These are phyloP conservation scores for Furcasterigmium furcatum DNA, from an alignment of 2,329 filamentous ascomycete species.

Conservation along the genomic window DNA sequence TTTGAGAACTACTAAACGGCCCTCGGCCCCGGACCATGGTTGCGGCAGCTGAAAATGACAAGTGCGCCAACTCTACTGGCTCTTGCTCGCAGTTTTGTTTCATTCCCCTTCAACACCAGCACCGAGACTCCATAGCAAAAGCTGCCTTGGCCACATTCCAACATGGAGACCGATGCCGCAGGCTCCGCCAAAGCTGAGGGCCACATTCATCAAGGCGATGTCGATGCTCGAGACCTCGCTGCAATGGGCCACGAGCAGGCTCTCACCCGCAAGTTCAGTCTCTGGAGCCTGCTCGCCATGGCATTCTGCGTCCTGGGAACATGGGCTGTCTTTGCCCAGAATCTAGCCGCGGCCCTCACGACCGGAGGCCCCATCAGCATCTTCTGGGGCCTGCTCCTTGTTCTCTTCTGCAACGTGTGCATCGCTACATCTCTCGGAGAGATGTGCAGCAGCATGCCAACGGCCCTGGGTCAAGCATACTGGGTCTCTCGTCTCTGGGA, in stretches of 20 bases:
- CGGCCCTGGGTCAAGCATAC: constrained; percentile 56
- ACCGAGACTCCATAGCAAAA: too few species aligned
- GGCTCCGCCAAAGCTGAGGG: neutral
- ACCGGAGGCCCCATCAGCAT: constrained; percentile 52
- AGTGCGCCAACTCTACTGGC: too few species aligned
- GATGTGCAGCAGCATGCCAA: constrained; percentile 56
- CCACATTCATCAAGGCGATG: constrained; percentile 3
- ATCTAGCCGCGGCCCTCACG: constrained; percentile 39
- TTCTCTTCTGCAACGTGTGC: constrained; percentile 48
- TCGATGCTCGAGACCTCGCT: constrained; percentile 35
- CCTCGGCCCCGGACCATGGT: too few species aligned
- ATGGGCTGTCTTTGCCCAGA: constrained; percentile 54
- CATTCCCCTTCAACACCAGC: too few species aligned
- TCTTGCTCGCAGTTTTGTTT: too few species aligned
- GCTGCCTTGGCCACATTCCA: constrained; percentile 27
- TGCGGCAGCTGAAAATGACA: too few species aligned
- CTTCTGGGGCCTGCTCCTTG: constrained; percentile 51
- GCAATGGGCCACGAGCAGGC: constrained; percentile 34
- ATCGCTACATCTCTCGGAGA: constrained; percentile 54
- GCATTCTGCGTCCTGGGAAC: constrained; percentile 56
- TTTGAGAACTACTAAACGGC: too few species aligned
- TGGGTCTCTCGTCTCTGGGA: constrained; percentile 43
- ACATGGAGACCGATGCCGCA: constrained; percentile 1
- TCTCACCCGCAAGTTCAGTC: constrained; percentile 43
- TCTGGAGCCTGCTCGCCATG: constrained; percentile 54